These are phyloP conservation scores for Phialemoniopsis sp. DNA, from an alignment of 2,329 filamentous ascomycete species.

Conservation along the genomic window DNA sequence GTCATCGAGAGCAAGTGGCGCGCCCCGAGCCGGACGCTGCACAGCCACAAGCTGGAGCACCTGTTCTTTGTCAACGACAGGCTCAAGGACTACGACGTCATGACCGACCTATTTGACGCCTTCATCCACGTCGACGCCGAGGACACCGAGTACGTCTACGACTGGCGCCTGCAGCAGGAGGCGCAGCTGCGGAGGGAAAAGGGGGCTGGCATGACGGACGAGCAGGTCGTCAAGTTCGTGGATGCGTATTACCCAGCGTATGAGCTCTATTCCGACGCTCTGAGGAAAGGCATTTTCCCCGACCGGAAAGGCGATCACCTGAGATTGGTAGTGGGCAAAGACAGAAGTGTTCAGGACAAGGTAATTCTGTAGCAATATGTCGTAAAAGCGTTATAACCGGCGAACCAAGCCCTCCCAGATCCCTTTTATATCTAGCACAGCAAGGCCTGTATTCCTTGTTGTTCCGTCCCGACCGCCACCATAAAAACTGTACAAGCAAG, in stretches of 20 bases:
- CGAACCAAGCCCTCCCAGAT: conserved; percentile 12
- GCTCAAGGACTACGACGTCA: conserved; percentile 39
- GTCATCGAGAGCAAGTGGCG: conserved; percentile 47
- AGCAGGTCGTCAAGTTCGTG: conserved; percentile 73
- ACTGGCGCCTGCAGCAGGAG: conserved; percentile 82
- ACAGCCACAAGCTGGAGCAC: conserved; percentile 41
- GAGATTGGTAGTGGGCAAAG: conserved; percentile 55
- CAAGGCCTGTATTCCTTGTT: too few species aligned
- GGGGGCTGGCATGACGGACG: conserved; percentile 77
- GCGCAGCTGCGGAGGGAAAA: conserved; percentile 59
- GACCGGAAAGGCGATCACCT: conserved; percentile 51
- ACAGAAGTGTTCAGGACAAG: conserved; percentile 55
- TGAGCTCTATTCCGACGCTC: conserved; percentile 60
- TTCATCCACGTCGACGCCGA: conserved; percentile 65
- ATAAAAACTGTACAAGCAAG: too few species aligned
- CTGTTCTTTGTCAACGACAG: conserved; percentile 45
- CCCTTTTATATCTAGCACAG: too few species aligned
- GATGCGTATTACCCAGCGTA: conserved; percentile 68
- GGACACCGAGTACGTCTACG: conserved; percentile 72
- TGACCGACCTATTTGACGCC: conserved; percentile 47
- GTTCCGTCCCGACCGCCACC: too few species aligned
- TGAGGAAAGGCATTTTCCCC: conserved; percentile 55
- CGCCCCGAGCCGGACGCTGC: conserved; percentile 39
- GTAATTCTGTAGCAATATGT: conserved; percentile 36
- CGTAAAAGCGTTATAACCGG: conserved; percentile 7